Conservation (phyloP, 164 flowering plant genomes). For the Platanus orientalis region DNA sequence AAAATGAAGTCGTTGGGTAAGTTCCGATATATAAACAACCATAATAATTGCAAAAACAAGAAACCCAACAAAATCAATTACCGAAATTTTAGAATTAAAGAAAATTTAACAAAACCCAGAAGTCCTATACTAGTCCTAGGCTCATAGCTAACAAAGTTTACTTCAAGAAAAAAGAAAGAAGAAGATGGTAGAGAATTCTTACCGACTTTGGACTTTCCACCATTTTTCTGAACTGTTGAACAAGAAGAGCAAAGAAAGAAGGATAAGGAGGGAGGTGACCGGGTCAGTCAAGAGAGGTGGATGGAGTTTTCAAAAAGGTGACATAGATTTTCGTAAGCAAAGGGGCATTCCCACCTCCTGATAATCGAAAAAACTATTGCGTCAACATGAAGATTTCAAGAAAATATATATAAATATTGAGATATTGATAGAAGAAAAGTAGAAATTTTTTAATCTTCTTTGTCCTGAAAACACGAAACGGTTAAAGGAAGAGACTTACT, state of each 20-base stretch:
- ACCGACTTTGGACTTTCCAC: background rate
- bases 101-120: no score
- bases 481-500: no score
- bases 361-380: background rate
- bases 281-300: no score
- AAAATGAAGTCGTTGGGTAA: background rate
- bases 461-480: background rate
- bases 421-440: background rate
- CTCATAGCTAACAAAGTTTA: no score
- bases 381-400: background rate
- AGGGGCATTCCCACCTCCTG: background rate
- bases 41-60: background rate
- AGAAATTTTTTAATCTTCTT: background rate
- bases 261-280: background rate
- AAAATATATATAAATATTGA: background rate
- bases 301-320: no score
- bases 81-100: no score
- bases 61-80: constrained; percentile 15
- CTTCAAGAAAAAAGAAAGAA: background rate
- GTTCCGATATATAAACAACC: background rate
- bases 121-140: no score
- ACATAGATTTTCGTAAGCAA: background rate
- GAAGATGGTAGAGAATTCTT: background rate
- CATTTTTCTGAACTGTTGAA: background rate
- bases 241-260: background rate